Base-by-base conservation (phyloP, 257 asterid genomes). In the Solanum lignicaule region DNA sequence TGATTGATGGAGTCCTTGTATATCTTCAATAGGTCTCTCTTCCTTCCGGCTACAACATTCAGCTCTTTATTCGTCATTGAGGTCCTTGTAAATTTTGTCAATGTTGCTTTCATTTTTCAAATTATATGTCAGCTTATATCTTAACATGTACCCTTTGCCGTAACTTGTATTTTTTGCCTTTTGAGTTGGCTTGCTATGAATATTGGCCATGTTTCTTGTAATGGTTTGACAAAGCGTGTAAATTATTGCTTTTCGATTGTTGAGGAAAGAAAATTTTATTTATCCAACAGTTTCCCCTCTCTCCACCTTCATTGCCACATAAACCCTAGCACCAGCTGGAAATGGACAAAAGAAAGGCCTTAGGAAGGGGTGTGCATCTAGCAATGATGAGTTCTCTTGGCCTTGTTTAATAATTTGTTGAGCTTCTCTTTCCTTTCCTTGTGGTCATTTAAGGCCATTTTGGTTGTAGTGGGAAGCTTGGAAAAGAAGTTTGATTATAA, bases 21-120 rank as follows among this genome's bases (percentile, higher is more conserved):
- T 60, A 43, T 62, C 73, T 86, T 68, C 38, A 18, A 27, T 87
- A 4, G 43, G 39, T 55, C 39, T 39, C 29, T 58, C 72, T 27
- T 43, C 16, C 72, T 43, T 81, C 60, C 21, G 48, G 74, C 75
- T 60, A 66, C 81, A 81, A 35, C 62, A 85, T 69, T 85, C 55
- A 39, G 55, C 78, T 66, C 60, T 39, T 23, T 31, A 21, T 89
- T 39, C 16, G 83, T 21, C 72, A 25, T 62, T 74, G 86, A 84
- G 85, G 71, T 87, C 79, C 91, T 74, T 90, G 91, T 91, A 91
- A 73, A 91, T 89, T 89, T 89, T 90, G 86, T 89, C 43, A n/a
- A 88, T 84, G 89, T 83, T 86, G 46, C 71, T 86, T 86, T 39
- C 48, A 29, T 73, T 48, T 73, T 86, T 78, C 88, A 73, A 46